Base-by-base conservation (phyloP, 1,284 basidiomycete species). In the Inonotus hispidus region DNA sequence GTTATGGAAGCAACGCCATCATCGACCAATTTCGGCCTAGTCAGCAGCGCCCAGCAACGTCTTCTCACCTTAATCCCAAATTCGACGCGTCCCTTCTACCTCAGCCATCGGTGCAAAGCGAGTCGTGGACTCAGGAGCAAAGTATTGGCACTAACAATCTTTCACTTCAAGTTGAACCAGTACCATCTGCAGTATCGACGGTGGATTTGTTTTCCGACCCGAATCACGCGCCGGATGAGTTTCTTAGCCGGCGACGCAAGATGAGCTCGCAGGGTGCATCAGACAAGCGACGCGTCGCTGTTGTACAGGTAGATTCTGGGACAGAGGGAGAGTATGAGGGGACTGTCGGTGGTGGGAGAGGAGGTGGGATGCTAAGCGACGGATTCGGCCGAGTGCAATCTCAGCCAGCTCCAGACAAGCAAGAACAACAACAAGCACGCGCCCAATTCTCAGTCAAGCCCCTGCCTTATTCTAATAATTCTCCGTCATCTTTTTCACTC, bases 261-360 rank as follows among this genome's bases (percentile, higher is more conserved):
- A 77, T 82, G 58, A 82, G 79, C 66, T 73, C 77, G 37, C 81
- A 79, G 23, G 83, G 82, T 63, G 79, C 79, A 66, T 74, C 78
- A 54, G 86, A 88, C 73, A 81, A 85, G 68, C 78, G 87, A 60
- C 77, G 84, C 63, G 73, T 88, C 57, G 83, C 84, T 35, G 83
- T 90, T 67, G 82, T 89, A 52, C 77, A 87, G 70, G 75, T 84
- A 75, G 80, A 75, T 68, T 62, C 67, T 21, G 55, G 55, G n/a
- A 58, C 68, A 19, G 64, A 68, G 49, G 62, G 56, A 23, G 61
- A 66, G 25, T 52, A 62, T 60, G 29, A 35, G 25, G 19, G 19
- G 16, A 2, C 23, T 32, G 50, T 3, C 10, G 27, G 27, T 16
- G 50, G 32, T 16, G 29, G 3, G 32, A 25, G 47, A 25, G 21